Percentiles rank a stretch among this genome's conserved stretches.
Evolutionary conservation across 1,284 basidiomycete species (phyloP).

Genomic region (Ustilago hordei): DNA sequence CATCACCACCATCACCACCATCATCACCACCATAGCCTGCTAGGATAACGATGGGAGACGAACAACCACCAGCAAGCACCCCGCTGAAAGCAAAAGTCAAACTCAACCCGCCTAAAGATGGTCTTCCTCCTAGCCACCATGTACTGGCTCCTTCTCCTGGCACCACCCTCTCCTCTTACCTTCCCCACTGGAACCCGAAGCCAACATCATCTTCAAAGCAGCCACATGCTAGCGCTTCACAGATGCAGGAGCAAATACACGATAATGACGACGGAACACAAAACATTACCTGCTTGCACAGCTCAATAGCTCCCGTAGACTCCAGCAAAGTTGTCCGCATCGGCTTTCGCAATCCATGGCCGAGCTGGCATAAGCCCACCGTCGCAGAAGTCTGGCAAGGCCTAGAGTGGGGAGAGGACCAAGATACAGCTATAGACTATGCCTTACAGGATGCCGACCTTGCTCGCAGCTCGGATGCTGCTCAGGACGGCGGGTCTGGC

Average conservation of each 20-base stretch:
- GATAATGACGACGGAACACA: not conserved
- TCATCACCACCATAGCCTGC: not conserved
- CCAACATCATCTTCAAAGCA: slow-evolving; percentile 9
- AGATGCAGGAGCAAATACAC: not conserved
- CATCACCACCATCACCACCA: slow-evolving; percentile 3
- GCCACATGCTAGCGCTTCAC: not conserved
- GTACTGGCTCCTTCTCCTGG: slow-evolving; percentile 50
- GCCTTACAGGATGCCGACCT: slow-evolving; percentile 29
- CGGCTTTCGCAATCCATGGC: slow-evolving; percentile 66
- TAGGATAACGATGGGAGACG: slow-evolving; percentile 1
- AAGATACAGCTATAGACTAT: slow-evolving; percentile 35
- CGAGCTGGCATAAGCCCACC: slow-evolving; percentile 59
- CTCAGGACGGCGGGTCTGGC: not conserved
- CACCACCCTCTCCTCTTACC: slow-evolving; percentile 46
- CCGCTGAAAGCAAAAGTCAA: slow-evolving; percentile 28
- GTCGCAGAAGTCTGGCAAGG: slow-evolving; percentile 56
- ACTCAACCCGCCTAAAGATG: slow-evolving; percentile 16
- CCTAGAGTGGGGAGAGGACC: slow-evolving; percentile 58
- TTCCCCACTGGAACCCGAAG: slow-evolving; percentile 46
- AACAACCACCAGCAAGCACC: not conserved
- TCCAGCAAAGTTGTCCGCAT: slow-evolving; percentile 32
- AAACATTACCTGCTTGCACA: slow-evolving; percentile 28
- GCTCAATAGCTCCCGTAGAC: slow-evolving; percentile 34
- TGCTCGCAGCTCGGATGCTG: not conserved
- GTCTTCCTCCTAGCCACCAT: slow-evolving; percentile 40